Conservation (phyloP, 345 rosid species). For the Moricandia moricandioides region DNA sequence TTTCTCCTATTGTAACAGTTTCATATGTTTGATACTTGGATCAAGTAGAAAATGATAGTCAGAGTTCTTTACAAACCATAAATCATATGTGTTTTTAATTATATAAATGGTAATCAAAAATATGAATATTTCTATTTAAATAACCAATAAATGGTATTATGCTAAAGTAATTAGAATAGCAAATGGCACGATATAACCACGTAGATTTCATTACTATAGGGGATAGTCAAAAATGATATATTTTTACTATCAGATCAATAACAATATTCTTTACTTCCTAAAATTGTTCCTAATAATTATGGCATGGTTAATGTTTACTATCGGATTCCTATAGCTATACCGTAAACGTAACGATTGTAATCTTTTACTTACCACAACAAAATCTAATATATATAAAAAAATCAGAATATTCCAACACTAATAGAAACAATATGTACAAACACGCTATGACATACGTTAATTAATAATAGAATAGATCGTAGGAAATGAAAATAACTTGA, state of each 20-base stretch:
- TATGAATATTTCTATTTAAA: too few relatives aligned
- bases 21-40: too few relatives aligned
- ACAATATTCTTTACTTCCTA: neutral
- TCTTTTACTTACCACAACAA: neutral
- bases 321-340: neutral
- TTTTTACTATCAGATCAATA: neutral
- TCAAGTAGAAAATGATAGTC: too few relatives aligned
- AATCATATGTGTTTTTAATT: too few relatives aligned
- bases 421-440: neutral
- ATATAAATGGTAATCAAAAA: too few relatives aligned
- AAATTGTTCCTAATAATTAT: neutral
- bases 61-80: too few relatives aligned
- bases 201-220: too few relatives aligned
- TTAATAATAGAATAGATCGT: neutral
- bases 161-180: too few relatives aligned
- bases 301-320: neutral
- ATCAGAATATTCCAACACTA: neutral
- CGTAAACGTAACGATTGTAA: neutral
- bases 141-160: too few relatives aligned
- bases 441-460: neutral
- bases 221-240: too few relatives aligned
- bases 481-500: neutral
- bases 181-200: too few relatives aligned
- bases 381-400: neutral
- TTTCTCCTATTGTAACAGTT: too few relatives aligned